phyloP scores from a whole-genome alignment of 805 yeast species.

The Yamadazyma endophytica region DNA sequence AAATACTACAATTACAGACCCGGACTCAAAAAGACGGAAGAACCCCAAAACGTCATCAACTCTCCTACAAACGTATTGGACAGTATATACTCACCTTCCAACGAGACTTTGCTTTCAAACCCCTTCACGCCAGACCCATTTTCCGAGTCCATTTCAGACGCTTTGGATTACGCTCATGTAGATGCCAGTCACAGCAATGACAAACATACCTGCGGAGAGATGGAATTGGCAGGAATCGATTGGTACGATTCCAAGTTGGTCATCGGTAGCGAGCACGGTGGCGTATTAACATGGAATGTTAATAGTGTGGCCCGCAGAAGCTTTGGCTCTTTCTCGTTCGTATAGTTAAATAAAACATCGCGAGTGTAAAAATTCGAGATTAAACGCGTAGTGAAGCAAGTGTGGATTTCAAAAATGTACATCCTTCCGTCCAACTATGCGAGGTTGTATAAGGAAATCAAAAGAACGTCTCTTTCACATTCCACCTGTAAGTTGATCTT shows the following conservation, averaged over 20 bases:
- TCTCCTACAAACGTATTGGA: no score
- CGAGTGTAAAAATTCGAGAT: background rate
- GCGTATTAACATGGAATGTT: constrained; percentile 37
- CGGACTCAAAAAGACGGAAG: background rate
- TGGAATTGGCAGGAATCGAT: constrained; percentile 40
- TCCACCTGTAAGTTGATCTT: constrained; percentile 87
- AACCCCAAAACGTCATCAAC: no score
- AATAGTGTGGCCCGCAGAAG: constrained; percentile 35
- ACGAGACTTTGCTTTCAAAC: no score
- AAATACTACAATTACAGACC: constrained; percentile 32
- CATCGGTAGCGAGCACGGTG: constrained; percentile 41
- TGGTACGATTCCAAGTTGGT: constrained; percentile 28
- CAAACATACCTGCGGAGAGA: constrained; percentile 39
- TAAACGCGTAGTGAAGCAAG: background rate
- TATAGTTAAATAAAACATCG: constrained; percentile 10
- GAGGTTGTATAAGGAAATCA: constrained; percentile 62
- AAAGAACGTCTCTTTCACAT: constrained; percentile 74
- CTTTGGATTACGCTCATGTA: no score
- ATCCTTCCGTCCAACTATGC: constrained; percentile 67
- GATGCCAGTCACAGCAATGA: no score
- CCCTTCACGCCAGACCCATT: no score
- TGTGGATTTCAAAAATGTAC: constrained; percentile 48
- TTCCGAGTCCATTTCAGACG: no score
- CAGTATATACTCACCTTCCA: no score
- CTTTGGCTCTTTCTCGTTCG: constrained; percentile 34